Conservation (phyloP, 345 rosid genomes). For the Eucalyptus urophylla region DNA sequence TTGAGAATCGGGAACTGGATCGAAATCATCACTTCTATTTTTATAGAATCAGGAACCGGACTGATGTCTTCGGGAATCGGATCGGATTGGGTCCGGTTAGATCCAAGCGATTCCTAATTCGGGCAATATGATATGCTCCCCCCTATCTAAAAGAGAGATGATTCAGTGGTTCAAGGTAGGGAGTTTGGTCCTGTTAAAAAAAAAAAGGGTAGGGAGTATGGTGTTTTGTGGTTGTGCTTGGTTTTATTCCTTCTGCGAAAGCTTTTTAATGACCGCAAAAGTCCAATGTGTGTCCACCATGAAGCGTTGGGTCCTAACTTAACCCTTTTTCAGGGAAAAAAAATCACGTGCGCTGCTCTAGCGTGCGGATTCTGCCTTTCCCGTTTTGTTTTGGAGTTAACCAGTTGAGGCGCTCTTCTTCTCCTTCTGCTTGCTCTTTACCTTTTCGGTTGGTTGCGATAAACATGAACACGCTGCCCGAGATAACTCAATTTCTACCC, state of each 20-base stretch:
- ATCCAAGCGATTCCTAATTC: fast-evolving
- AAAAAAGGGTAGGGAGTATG: not conserved
- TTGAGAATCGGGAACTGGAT: no score
- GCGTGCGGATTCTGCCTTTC: not conserved
- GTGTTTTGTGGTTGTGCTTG: not conserved
- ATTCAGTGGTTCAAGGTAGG: no score
- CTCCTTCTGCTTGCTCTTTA: not conserved
- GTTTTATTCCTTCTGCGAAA: not conserved
- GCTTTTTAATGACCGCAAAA: not conserved
- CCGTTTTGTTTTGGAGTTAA: not conserved
- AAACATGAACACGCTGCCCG: not conserved
- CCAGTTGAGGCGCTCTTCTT: not conserved
- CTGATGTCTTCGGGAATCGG: no score
- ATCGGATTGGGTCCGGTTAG: no score
- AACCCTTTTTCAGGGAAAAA: no score
- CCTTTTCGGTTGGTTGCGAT: not conserved
- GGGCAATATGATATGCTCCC: no score
- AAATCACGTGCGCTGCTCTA: not conserved
- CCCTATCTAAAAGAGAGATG: no score
- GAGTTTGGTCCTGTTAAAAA: no score
- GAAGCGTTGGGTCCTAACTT: not conserved
- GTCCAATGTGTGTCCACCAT: not conserved
- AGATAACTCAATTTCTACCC: not conserved
- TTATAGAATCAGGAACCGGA: no score
- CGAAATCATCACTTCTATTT: no score